Conservation (phyloP, 202 grass and related monocot genomes). For the Schoenoplectus tabernaemontani region DNA sequence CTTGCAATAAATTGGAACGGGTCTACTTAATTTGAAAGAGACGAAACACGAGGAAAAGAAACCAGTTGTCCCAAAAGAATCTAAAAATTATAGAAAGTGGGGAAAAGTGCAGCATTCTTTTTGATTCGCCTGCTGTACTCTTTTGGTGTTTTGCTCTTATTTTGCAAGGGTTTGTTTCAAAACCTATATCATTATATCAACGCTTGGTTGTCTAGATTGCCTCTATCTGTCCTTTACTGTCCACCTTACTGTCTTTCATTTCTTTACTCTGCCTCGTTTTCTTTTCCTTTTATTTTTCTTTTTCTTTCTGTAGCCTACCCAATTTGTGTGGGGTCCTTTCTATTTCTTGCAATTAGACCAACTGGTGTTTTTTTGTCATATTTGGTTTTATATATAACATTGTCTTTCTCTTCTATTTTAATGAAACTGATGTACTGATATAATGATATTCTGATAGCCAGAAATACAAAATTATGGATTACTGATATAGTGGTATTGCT, state of each 20-base stretch:
- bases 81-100: not conserved
- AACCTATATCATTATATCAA: not conserved
- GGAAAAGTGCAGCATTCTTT: not conserved
- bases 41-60: not conserved
- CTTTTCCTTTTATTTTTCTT: not conserved
- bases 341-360: not conserved
- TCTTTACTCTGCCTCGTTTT: too few species aligned
- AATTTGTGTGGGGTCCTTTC: not conserved
- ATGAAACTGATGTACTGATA: not conserved
- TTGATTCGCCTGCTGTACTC: constrained; percentile 11
- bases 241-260: too few species aligned
- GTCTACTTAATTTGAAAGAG: not conserved
- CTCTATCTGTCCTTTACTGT: not conserved
- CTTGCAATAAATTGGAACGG: not conserved
- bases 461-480: not conserved
- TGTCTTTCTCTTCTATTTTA: not conserved
- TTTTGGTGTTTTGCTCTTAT: constrained; percentile 3
- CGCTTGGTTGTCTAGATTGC: constrained; percentile 14
- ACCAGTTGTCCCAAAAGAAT: not conserved
- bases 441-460: too few species aligned
- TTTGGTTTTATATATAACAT: not conserved
- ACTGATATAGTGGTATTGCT: not conserved
- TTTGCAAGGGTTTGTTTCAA: not conserved
- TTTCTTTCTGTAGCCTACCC: not conserved
- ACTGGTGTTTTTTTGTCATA: not conserved